These are phyloP conservation scores for Claviceps fusiformis DNA, from an alignment of 2,329 filamentous ascomycete genomes.

Conservation along the genomic window DNA sequence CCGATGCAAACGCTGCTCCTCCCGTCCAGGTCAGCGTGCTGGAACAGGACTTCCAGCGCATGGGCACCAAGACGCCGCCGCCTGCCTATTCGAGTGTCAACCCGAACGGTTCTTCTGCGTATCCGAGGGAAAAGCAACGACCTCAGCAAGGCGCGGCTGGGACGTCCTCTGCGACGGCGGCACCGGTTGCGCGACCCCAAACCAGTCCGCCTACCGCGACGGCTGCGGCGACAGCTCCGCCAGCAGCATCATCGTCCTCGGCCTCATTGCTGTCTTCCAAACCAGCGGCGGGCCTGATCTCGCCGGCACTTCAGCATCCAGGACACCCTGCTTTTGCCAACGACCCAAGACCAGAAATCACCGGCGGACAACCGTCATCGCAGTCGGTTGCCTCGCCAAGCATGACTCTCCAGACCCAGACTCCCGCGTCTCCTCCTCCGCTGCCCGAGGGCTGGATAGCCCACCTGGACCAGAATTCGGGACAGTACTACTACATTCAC, in stretches of 20 bases:
- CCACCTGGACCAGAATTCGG: slow-evolving; percentile 86
- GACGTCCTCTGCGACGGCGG: slow-evolving; percentile 10
- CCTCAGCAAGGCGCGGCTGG: slow-evolving; percentile 19
- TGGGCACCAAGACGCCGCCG: slow-evolving; percentile 73
- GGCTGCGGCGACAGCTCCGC: slow-evolving; percentile 3
- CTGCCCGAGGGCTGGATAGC: slow-evolving; percentile 97
- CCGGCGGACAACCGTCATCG: slow-evolving; percentile 32
- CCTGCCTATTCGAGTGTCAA: slow-evolving; percentile 86
- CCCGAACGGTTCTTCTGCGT: slow-evolving; percentile 38
- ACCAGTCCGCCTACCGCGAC: slow-evolving; percentile 6
- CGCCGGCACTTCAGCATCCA: slow-evolving; percentile 40
- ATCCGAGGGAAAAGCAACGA: slow-evolving; percentile 67
- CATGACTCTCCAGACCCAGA: slow-evolving; percentile 27
- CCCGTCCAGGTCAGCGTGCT: slow-evolving; percentile 53
- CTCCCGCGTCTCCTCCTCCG: slow-evolving; percentile 76
- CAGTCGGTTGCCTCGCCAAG: slow-evolving; percentile 27
- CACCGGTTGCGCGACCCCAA: slow-evolving; percentile 7
- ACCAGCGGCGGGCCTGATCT: slow-evolving; percentile 21
- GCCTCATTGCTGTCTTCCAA: slow-evolving; percentile 2
- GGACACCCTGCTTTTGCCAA: slow-evolving; percentile 87
- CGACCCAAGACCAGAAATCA: slow-evolving; percentile 46
- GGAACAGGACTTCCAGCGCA: slow-evolving; percentile 72
- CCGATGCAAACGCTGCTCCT: slow-evolving; percentile 19
- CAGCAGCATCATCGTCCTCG: background rate
- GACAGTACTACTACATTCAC: slow-evolving; percentile 98